phyloP scores from a whole-genome alignment of 2,329 filamentous ascomycete species.

The Pestalotiopsis fici region DNA sequence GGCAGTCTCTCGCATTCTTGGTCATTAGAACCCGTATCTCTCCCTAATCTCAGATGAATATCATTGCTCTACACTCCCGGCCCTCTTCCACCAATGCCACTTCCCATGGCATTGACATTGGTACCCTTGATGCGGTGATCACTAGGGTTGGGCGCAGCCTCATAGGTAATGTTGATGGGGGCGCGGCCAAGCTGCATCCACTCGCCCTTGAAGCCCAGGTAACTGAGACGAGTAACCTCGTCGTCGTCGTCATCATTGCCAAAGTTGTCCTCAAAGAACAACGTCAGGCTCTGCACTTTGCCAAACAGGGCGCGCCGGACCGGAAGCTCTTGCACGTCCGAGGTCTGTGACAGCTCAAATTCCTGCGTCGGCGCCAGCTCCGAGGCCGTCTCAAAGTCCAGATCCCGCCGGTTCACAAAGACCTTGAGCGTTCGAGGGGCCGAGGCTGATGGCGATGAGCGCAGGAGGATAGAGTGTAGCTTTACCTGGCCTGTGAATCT shows the following conservation, averaged over 20 bases:
- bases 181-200: slow-evolving; percentile 86
- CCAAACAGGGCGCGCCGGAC: slow-evolving; percentile 89
- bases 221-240: slow-evolving; percentile 76
- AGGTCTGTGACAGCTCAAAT: slow-evolving; percentile 75
- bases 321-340: slow-evolving; percentile 82
- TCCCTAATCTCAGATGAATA: not conserved
- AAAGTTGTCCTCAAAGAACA: slow-evolving; percentile 95
- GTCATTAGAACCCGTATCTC: too few species aligned
- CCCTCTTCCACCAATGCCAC: slow-evolving; percentile 48
- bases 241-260: slow-evolving; percentile 66
- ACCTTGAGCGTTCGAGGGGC: slow-evolving; percentile 85
- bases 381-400: slow-evolving; percentile 80
- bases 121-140: slow-evolving; percentile 76
- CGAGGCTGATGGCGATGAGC: slow-evolving; percentile 68
- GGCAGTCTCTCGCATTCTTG: too few species aligned
- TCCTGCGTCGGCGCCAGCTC: slow-evolving; percentile 73
- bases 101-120: slow-evolving; percentile 54
- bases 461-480: slow-evolving; percentile 84
- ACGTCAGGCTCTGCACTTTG: slow-evolving; percentile 75
- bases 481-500: slow-evolving; percentile 73
- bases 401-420: slow-evolving; percentile 81
- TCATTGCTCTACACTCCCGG: slow-evolving; percentile 27
- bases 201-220: slow-evolving; percentile 91
- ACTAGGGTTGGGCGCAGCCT: slow-evolving; percentile 86
- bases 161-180: slow-evolving; percentile 85